These are phyloP conservation scores for Aspergillus asperescens DNA, from an alignment of 495 filamentous ascomycete genomes.

Conservation along the genomic window DNA sequence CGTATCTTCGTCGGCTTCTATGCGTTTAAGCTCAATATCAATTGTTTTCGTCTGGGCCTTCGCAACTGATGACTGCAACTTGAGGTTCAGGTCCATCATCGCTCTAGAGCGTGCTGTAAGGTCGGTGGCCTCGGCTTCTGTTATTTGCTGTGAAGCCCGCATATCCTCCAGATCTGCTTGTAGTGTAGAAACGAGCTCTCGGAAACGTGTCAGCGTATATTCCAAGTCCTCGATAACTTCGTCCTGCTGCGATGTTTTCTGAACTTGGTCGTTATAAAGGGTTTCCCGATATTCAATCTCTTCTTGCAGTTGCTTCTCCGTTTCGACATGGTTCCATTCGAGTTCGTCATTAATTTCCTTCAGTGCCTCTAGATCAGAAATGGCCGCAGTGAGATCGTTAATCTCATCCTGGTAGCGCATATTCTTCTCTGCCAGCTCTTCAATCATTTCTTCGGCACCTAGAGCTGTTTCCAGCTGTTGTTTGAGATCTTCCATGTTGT, in stretches of 20 bases:
- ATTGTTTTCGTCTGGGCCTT: conserved; percentile 93
- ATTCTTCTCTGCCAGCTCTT: conserved; percentile 82
- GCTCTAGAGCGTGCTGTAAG: conserved; percentile 77
- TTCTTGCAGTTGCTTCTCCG: conserved; percentile 89
- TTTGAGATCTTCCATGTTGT: conserved; percentile 76
- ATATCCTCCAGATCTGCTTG: conserved; percentile 89
- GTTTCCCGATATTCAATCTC: conserved; percentile 80
- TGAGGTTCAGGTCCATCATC: conserved; percentile 95
- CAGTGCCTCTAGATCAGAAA: conserved; percentile 79
- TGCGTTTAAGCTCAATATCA: conserved; percentile 77
- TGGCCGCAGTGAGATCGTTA: conserved; percentile 69
- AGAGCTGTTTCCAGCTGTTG: conserved; percentile 87
- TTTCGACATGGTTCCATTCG: conserved; percentile 86
- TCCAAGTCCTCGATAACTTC: conserved; percentile 78
- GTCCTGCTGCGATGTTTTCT: conserved; percentile 58
- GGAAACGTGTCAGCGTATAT: conserved; percentile 80
- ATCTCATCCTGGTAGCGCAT: conserved; percentile 75
- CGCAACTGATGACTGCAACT: conserved; percentile 78
- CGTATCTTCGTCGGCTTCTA: conserved; percentile 83
- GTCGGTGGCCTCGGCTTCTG: conserved; percentile 86
- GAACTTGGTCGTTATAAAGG: conserved; percentile 69
- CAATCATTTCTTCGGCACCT: conserved; percentile 87
- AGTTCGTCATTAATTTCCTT: conserved; percentile 93
- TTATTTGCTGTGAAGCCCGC: conserved; percentile 82
- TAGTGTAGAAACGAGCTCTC: conserved; percentile 78